Base-by-base conservation (phyloP, 257 asterid genomes). In the Nicotiana sylvestris region DNA sequence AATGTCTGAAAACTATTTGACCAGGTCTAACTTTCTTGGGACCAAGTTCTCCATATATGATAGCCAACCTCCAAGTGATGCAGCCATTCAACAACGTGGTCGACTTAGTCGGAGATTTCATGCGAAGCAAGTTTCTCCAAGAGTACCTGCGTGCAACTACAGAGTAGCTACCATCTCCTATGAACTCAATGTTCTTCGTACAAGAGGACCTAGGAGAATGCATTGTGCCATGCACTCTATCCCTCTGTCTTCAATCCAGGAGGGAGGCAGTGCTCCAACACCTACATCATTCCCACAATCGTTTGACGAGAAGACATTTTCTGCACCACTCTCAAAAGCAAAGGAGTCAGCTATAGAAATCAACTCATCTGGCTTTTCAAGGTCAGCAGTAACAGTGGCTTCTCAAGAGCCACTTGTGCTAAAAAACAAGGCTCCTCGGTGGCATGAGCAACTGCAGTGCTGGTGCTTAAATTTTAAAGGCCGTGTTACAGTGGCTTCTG, bases 391-490 rank as follows among this genome's bases (percentile, higher is more conserved):
- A 16, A 3, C 56, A 6, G 49, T 86, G 35, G 10, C 78, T 46
- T 27, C 68, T 12, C 81, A 67, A 29, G 93, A 86, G 81, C 83
- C 94, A 1, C 97, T 95, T 37, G 86, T 91, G 56, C 97, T 95
- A 6, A 91, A 90, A 64, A 95, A 95, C 89, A 95, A 95, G 86
- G 84, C 94, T 69, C 99, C 99, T 11, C 87, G 99, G 81, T 95
- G 99, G 99, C 99, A 95, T 78, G 99, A 95, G 70, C 98, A 93
- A 83, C 83, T 95, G 83, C 99, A 92, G 74, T 95, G 98, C 90
- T 95, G 98, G 99, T 95, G 99, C 90, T 77, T 95, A 18, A 95
- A 93, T 85, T 95, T 95, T 86, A 95, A 88, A 87, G 99, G 99
- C 58, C 93, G 99, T n/a, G 99, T 95, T 3, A 93, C 99, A 0